Evolutionary conservation across 2,329 filamentous ascomycete genomes (phyloP).

Genomic region (Ciborinia camelliae): DNA sequence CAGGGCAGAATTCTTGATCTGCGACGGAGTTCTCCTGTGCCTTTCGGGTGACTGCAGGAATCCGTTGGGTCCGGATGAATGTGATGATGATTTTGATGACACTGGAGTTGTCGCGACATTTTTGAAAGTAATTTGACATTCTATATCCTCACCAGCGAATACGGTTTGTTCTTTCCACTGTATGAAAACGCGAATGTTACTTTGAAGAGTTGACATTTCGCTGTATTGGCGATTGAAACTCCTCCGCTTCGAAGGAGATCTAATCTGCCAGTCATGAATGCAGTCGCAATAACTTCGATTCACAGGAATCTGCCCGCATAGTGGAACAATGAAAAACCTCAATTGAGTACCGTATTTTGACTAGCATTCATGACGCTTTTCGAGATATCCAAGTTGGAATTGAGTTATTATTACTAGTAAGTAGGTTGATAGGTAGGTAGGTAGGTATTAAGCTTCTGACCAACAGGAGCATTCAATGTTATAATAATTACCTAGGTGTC

Average conservation of each 20-base stretch:
- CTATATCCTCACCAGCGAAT: conserved; percentile 93
- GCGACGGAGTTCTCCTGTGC: conserved; percentile 35
- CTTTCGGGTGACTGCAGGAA: conserved; percentile 29
- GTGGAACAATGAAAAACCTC: conserved; percentile 22
- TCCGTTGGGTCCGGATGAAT: conserved; percentile 31
- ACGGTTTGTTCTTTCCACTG: conserved; percentile 92
- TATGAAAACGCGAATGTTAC: conserved; percentile 92
- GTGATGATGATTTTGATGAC: conserved; percentile 29
- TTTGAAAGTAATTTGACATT: conserved; percentile 94
- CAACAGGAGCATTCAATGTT: background rate
- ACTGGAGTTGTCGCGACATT: conserved; percentile 54
- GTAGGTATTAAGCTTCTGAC: background rate
- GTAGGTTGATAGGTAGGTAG: background rate
- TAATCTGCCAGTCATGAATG: conserved; percentile 36
- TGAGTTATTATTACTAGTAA: background rate
- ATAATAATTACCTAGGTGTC: background rate
- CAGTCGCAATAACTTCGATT: conserved; percentile 25
- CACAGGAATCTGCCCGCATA: conserved; percentile 29
- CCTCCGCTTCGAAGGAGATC: conserved; percentile 36
- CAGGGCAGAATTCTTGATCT: conserved; percentile 44
- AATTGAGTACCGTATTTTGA: conserved; percentile 18
- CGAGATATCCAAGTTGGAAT: background rate
- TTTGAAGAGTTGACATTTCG: conserved; percentile 45
- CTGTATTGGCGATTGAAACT: conserved; percentile 24
- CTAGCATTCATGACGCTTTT: conserved; percentile 6